phyloP scores from a whole-genome alignment of 2,329 filamentous ascomycete genomes.

The Bipolaris sorokiniana region DNA sequence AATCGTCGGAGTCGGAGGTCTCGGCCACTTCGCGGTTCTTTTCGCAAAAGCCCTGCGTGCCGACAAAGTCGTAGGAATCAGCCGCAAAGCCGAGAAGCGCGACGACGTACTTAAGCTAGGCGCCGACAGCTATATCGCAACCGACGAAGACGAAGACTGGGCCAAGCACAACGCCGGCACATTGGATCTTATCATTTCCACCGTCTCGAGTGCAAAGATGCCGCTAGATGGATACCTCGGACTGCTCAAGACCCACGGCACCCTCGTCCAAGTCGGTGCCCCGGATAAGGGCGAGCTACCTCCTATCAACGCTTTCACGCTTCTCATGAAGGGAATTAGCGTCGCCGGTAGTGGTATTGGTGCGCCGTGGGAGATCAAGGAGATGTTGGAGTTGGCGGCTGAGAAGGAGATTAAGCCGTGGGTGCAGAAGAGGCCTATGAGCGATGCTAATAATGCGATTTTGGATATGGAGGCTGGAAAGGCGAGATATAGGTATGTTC shows the following conservation, averaged over 20 bases:
- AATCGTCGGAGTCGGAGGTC: constrained; percentile 74
- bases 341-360: constrained; percentile 36
- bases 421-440: constrained; percentile 67
- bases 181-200: constrained; percentile 65
- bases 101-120: constrained; percentile 65
- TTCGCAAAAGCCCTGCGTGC: constrained; percentile 74
- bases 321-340: constrained; percentile 50
- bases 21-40: constrained; percentile 75
- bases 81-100: constrained; percentile 65
- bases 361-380: constrained; percentile 30
- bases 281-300: constrained; percentile 49
- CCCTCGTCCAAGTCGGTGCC: constrained; percentile 68
- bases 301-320: constrained; percentile 57
- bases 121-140: constrained; percentile 67
- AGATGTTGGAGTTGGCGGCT: constrained; percentile 62
- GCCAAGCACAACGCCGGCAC: constrained; percentile 59
- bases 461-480: constrained; percentile 64
- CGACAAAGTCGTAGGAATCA: constrained; percentile 69
- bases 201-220: constrained; percentile 61
- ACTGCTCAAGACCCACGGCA: constrained; percentile 64
- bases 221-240: constrained; percentile 63
- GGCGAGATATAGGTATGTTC: constrained; percentile 53
- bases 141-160: constrained; percentile 65
- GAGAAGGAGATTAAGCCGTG: constrained; percentile 65
- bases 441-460: constrained; percentile 60